phyloP scores from a whole-genome alignment of 2,329 filamentous ascomycete genomes.

The Colletotrichum tofieldiae region DNA sequence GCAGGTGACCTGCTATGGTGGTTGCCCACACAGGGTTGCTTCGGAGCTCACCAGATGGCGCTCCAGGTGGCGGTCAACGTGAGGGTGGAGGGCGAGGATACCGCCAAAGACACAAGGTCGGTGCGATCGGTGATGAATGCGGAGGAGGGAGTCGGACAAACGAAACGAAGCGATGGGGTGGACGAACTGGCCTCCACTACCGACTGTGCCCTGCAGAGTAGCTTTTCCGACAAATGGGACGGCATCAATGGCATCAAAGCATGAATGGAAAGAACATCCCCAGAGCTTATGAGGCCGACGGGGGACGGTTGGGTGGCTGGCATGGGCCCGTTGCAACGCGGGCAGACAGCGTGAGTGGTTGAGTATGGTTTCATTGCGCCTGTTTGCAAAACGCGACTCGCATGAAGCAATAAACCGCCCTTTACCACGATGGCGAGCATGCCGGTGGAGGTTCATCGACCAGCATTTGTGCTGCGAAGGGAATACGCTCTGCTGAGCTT shows the following conservation, averaged over 20 bases:
- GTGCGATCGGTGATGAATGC: conserved; percentile 23
- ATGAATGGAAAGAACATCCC: conserved; percentile 6
- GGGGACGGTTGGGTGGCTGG: conserved; percentile 8
- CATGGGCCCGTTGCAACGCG: neutral
- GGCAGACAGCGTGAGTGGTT: conserved; percentile 26
- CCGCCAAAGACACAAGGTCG: conserved; percentile 1
- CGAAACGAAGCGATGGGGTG: neutral
- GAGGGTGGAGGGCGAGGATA: neutral
- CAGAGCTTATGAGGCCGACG: neutral
- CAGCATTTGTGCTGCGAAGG: neutral
- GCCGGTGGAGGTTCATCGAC: neutral
- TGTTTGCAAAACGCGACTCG: conserved; percentile 27
- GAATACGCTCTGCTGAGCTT: conserved; percentile 4
- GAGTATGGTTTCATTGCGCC: conserved; percentile 25
- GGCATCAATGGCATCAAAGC: conserved; percentile 1
- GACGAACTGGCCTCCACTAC: neutral
- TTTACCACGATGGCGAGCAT: neutral
- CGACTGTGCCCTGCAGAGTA: neutral
- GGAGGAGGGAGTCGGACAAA: neutral
- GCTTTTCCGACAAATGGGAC: conserved; percentile 13
- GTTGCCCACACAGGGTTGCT: conserved; percentile 31
- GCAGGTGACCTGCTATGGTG: conserved; percentile 36
- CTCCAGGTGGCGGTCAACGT: conserved; percentile 23
- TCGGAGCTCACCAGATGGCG: conserved; percentile 20
- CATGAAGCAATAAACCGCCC: conserved; percentile 32